phyloP scores from a whole-genome alignment of 345 rosid species.

The Bruguiera parviflora region DNA sequence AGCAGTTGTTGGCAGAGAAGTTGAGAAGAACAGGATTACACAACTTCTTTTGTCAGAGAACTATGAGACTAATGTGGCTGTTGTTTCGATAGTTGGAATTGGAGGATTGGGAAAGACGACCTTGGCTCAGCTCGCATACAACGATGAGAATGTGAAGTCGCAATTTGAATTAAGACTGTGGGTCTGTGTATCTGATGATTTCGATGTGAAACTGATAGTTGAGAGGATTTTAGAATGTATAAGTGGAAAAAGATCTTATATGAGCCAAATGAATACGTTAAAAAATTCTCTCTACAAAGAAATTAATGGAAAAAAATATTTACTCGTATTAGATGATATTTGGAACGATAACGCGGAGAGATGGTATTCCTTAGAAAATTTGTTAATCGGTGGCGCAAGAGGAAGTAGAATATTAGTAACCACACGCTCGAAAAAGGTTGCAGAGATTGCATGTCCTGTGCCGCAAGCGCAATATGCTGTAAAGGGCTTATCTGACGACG shows the following conservation, averaged over 20 bases:
- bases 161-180: not conserved
- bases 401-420: conserved; percentile 20
- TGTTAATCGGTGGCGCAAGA: conserved; percentile 1
- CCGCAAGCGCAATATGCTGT: no score
- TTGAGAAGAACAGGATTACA: conserved; percentile 9
- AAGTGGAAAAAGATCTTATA: no score
- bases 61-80: no score
- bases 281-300: no score
- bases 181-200: not conserved
- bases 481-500: no score
- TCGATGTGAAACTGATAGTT: no score
- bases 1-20: conserved; percentile 19
- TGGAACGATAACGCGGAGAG: conserved; percentile 16
- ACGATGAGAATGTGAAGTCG: not conserved
- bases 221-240: no score
- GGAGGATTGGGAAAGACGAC: no score
- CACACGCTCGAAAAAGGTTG: no score
- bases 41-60: no score
- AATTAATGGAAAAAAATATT: not conserved
- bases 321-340: conserved; percentile 26
- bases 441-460: no score
- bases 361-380: conserved; percentile 11
- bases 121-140: not conserved
- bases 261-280: fast-evolving
- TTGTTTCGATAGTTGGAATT: no score